Percentiles rank a stretch among this genome's conserved stretches.
These are phyloP conservation scores for Penicillium thymicola DNA, from an alignment of 2,329 filamentous ascomycete species.

Conservation along the genomic window DNA sequence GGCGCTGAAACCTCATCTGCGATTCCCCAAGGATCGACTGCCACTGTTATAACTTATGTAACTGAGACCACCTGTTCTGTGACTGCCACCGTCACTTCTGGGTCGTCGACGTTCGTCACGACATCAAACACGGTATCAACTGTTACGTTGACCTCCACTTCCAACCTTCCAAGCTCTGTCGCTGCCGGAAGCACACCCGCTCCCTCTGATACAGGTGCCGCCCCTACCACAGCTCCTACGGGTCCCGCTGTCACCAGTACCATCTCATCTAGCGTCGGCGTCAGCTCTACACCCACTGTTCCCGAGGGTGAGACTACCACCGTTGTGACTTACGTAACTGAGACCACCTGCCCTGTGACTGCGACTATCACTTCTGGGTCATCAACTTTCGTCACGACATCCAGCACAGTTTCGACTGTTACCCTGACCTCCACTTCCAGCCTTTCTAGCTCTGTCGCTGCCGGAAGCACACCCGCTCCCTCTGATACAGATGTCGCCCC, in stretches of 20 bases:
- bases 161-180: constrained; percentile 4
- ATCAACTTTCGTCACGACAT: constrained; percentile 51
- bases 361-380: constrained; percentile 42
- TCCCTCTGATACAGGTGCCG: constrained; percentile 26
- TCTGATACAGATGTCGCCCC: constrained; percentile 26
- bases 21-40: constrained; percentile 16
- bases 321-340: constrained; percentile 29
- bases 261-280: neutral
- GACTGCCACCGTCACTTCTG: constrained; percentile 37
- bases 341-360: constrained; percentile 35
- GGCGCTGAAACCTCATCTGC: neutral
- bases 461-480: constrained; percentile 12
- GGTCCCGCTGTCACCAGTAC: constrained; percentile 7
- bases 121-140: constrained; percentile 59
- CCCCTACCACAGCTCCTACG: constrained; percentile 33
- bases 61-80: constrained; percentile 35
- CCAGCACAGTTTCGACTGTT: constrained; percentile 56
- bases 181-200: constrained; percentile 1
- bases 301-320: constrained; percentile 23
- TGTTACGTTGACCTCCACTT: constrained; percentile 16
- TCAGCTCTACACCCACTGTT: neutral
- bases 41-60: constrained; percentile 28
- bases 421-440: constrained; percentile 11
- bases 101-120: constrained; percentile 51
- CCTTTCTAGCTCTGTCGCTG: constrained; percentile 4